A percentile compares a stretch with the other conserved stretches of the same genome.
Evolutionary conservation across 2,329 filamentous ascomycete genomes (phyloP).

Genomic region (Xylaria sp.): DNA sequence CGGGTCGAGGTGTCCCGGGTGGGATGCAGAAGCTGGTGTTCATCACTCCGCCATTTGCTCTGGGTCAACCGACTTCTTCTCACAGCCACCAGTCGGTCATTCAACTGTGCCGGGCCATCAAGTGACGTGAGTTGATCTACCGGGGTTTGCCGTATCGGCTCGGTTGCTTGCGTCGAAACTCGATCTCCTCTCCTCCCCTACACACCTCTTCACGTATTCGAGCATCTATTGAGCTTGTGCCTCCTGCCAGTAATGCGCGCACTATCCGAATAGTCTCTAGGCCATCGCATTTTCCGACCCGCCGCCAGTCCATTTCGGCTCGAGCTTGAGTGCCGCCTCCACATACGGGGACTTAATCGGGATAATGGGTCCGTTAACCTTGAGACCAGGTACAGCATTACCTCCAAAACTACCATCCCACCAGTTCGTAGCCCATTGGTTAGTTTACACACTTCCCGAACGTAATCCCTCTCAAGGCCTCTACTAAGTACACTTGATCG

Average conservation of each 20-base stretch:
- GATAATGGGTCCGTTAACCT: constrained; percentile 9
- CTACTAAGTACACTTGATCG: constrained; percentile 5
- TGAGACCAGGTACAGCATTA: background rate
- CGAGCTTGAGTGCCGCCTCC: constrained; percentile 21
- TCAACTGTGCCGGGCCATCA: background rate
- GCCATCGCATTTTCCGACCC: constrained; percentile 22
- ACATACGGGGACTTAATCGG: constrained; percentile 16
- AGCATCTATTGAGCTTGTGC: background rate
- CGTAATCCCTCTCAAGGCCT: background rate
- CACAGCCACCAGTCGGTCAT: constrained; percentile 24
- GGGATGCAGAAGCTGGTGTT: constrained; percentile 18
- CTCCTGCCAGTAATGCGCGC: background rate
- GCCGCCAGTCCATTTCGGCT: constrained; percentile 23
- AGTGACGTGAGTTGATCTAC: constrained; percentile 22
- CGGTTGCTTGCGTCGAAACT: constrained; percentile 10
- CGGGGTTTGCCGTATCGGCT: background rate
- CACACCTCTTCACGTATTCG: constrained; percentile 14
- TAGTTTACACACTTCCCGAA: constrained; percentile 15
- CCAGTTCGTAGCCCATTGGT: constrained; percentile 17
- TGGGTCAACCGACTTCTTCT: constrained; percentile 20
- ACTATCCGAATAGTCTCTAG: constrained; percentile 19
- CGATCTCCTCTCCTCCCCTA: constrained; percentile 2
- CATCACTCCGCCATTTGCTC: constrained; percentile 32
- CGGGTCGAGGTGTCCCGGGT: constrained; percentile 8
- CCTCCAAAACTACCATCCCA: constrained; percentile 9